These are phyloP conservation scores for Pyracantha coccinea DNA, from an alignment of 331 rosid genomes.

Conservation along the genomic window DNA sequence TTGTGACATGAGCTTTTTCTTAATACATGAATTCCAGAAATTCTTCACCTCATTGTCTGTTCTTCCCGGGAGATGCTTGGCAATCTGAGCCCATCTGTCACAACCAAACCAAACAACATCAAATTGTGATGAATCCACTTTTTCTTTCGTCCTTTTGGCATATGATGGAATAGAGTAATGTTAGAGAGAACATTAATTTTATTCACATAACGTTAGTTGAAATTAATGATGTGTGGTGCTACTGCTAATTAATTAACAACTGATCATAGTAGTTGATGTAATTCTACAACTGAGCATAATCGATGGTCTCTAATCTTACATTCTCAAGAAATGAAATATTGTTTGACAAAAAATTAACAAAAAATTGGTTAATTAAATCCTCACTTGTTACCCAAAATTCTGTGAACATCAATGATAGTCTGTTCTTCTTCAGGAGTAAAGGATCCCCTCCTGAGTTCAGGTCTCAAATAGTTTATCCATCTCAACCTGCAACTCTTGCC, in stretches of 20 bases:
- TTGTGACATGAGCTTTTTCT: constrained; percentile 67
- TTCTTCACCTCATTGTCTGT: constrained; percentile 88
- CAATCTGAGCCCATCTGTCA: constrained; percentile 73
- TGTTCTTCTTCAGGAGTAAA: constrained; percentile 73
- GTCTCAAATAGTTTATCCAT: constrained; percentile 80
- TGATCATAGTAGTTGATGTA: too few species aligned
- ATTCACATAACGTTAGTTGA: too few species aligned
- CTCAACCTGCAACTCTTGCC: constrained; percentile 83
- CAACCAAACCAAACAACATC: background rate
- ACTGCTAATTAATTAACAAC: too few species aligned
- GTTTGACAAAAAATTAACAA: background rate
- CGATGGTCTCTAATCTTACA: too few species aligned
- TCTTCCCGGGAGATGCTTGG: constrained; percentile 78
- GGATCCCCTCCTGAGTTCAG: constrained; percentile 67
- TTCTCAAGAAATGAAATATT: background rate
- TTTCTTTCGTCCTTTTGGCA: background rate
- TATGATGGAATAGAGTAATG: too few species aligned
- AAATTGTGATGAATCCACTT: background rate
- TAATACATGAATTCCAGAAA: constrained; percentile 79
- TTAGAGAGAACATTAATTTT: too few species aligned
- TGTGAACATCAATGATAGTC: constrained; percentile 66
- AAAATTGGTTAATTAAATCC: background rate
- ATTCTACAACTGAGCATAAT: too few species aligned
- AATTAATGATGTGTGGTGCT: too few species aligned
- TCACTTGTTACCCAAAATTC: constrained; percentile 79